These are phyloP conservation scores for Epichloe aotearoae DNA, from an alignment of 2,329 filamentous ascomycete genomes.

Conservation along the genomic window DNA sequence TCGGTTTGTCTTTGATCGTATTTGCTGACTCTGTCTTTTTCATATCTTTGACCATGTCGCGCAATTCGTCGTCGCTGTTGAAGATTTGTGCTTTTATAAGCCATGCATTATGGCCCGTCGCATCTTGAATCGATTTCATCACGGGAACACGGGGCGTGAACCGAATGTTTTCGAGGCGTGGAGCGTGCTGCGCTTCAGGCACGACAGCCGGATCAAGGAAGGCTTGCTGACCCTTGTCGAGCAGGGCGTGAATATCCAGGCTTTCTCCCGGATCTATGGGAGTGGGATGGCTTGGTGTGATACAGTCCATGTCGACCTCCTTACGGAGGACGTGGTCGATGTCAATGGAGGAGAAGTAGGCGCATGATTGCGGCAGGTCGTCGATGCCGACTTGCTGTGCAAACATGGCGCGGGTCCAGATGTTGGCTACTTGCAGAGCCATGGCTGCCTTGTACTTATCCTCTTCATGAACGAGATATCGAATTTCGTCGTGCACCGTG, in stretches of 20 bases:
- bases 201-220: constrained; percentile 51
- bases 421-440: constrained; percentile 83
- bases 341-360: constrained; percentile 91
- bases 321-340: constrained; percentile 94
- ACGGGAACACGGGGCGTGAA: constrained; percentile 66
- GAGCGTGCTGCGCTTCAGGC: constrained; percentile 38
- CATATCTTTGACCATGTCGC: constrained; percentile 52
- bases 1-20: constrained; percentile 12
- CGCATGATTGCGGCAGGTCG: constrained; percentile 85
- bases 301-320: constrained; percentile 94
- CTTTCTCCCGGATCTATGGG: constrained; percentile 77
- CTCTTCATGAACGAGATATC: constrained; percentile 74
- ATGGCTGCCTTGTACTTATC: constrained; percentile 85
- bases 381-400: constrained; percentile 92
- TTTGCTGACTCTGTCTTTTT: constrained; percentile 22
- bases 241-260: constrained; percentile 66
- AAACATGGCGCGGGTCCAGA: constrained; percentile 98
- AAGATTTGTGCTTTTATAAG: constrained; percentile 82
- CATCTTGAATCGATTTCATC: constrained; percentile 56
- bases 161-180: constrained; percentile 44
- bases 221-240: constrained; percentile 58
- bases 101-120: constrained; percentile 31
- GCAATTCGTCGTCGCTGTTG: constrained; percentile 58
- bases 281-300: constrained; percentile 73
- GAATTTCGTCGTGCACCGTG: constrained; percentile 94